phyloP scores from a whole-genome alignment of 768 basidiomycete genomes.

The Rhodotorula taiwanensis region DNA sequence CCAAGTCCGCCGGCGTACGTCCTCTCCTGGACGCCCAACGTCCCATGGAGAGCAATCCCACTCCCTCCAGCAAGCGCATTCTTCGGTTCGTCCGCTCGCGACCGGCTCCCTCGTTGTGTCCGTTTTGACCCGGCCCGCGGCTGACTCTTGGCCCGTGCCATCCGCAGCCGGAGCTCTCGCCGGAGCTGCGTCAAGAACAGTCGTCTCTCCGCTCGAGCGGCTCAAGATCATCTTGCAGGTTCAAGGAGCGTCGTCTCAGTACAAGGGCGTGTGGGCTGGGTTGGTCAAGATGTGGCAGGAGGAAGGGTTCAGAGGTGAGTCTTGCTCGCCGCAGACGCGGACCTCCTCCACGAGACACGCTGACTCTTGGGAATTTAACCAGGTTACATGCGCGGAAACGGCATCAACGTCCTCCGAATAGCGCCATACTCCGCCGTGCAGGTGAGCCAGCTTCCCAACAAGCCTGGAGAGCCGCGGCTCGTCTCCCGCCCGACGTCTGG shows the following conservation, averaged over 20 bases:
- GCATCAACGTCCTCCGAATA: slow-evolving; percentile 75
- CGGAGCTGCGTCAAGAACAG: slow-evolving; percentile 67
- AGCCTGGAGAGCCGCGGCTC: slow-evolving; percentile 15
- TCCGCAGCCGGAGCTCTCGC: slow-evolving; percentile 44
- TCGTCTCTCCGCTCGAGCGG: slow-evolving; percentile 84
- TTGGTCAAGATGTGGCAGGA: slow-evolving; percentile 85
- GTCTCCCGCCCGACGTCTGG: slow-evolving; percentile 1
- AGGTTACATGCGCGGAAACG: slow-evolving; percentile 83
- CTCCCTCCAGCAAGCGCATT: slow-evolving; percentile 28
- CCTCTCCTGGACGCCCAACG: slow-evolving; percentile 6
- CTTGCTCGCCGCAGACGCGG: no score
- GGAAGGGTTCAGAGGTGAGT: slow-evolving; percentile 61
- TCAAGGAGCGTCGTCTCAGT: slow-evolving; percentile 61
- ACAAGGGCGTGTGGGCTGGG: slow-evolving; percentile 76
- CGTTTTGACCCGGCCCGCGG: not conserved
- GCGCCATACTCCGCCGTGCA: slow-evolving; percentile 67
- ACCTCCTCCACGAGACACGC: not conserved
- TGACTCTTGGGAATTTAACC: no score
- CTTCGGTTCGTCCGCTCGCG: slow-evolving; percentile 12
- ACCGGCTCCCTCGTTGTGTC: no score
- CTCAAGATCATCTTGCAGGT: slow-evolving; percentile 79
- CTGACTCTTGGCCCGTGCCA: not conserved
- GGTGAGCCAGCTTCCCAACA: slow-evolving; percentile 43
- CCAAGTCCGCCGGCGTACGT: not conserved
- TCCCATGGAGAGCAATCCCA: slow-evolving; percentile 2